Conservation (phyloP, 2,329 filamentous ascomycete species). For the Chaetomiaceae sp. region DNA sequence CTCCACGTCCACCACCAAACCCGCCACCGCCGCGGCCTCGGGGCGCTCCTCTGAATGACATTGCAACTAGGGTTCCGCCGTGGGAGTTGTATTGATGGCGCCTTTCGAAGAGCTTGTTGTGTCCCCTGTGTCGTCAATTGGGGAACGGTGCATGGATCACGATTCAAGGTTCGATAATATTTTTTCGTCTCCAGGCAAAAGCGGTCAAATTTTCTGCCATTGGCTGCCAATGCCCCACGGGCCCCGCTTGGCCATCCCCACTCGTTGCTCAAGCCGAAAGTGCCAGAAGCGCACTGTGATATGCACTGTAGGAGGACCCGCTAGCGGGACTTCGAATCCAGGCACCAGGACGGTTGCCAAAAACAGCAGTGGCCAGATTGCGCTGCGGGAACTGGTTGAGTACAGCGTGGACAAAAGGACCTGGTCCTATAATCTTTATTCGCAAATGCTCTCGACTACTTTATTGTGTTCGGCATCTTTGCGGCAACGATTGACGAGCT, state of each 20-base stretch:
- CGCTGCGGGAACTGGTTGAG: neutral
- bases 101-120: slow-evolving; percentile 1
- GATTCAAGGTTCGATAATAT: slow-evolving; percentile 11
- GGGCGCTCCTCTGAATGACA: slow-evolving; percentile 58
- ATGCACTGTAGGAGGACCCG: slow-evolving; percentile 6
- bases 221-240: slow-evolving; percentile 1
- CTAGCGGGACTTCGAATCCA: neutral
- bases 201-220: slow-evolving; percentile 24
- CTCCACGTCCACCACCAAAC: slow-evolving; percentile 38
- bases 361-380: slow-evolving; percentile 27
- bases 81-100: slow-evolving; percentile 14
- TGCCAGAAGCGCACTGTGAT: neutral
- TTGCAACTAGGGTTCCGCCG: slow-evolving; percentile 30
- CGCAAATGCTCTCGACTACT: neutral
- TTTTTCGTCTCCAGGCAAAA: slow-evolving; percentile 21
- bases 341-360: slow-evolving; percentile 6
- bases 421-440: neutral
- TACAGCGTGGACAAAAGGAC: slow-evolving; percentile 16
- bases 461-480: neutral
- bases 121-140: slow-evolving; percentile 17
- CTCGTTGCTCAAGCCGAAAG: neutral
- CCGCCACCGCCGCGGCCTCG: slow-evolving; percentile 45
- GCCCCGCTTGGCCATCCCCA: neutral
- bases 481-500: neutral
- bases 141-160: neutral